These are phyloP conservation scores for Dovyalis caffra DNA, from an alignment of 345 rosid genomes.

Conservation along the genomic window DNA sequence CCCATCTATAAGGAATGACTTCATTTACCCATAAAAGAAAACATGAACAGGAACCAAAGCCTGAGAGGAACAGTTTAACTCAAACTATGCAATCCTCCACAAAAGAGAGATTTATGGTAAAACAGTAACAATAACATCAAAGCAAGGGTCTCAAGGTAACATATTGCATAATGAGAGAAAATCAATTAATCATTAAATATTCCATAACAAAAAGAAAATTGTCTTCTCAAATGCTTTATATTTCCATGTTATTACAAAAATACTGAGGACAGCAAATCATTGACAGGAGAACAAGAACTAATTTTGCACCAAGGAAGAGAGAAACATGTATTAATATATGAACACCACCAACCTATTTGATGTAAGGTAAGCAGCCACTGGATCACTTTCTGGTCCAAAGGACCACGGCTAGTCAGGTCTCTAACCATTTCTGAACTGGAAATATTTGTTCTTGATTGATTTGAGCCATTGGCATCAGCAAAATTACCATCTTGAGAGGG, in stretches of 20 bases:
- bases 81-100: too few relatives aligned
- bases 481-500: conserved; percentile 17
- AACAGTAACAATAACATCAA: neutral
- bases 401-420: conserved; percentile 49
- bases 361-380: conserved; percentile 89
- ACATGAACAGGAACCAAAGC: neutral
- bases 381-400: conserved; percentile 72
- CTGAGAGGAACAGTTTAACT: neutral
- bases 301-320: neutral
- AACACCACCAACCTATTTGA: conserved; percentile 75
- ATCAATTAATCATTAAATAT: neutral
- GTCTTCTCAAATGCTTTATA: conserved; percentile 1
- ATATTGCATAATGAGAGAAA: neutral
- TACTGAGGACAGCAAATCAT: neutral
- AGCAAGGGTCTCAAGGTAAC: neutral
- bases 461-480: conserved; percentile 14
- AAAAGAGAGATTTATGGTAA: neutral
- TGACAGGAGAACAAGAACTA: neutral
- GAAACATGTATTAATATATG: conserved; percentile 1
- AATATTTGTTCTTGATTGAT: conserved; percentile 33
- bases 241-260: neutral
- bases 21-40: neutral
- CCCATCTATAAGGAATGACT: neutral
- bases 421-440: conserved; percentile 49
- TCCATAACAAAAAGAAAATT: neutral